Evolutionary conservation across 2,329 filamentous ascomycete genomes (phyloP).

Genomic region (Botryotinia calthae): DNA sequence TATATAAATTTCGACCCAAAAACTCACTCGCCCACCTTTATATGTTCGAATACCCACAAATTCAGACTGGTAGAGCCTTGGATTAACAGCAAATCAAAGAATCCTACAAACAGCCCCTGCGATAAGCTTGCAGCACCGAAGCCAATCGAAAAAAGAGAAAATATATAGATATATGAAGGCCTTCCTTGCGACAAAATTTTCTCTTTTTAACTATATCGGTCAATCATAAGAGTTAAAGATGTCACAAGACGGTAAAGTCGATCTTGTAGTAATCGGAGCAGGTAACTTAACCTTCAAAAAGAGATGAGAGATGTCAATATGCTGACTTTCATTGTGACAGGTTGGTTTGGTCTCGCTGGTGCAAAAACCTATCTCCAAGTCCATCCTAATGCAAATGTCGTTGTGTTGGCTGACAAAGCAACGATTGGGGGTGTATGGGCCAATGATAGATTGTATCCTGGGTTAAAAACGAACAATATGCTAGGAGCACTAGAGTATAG

Average conservation of each 20-base stretch:
- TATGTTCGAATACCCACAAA: neutral
- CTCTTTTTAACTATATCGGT: neutral
- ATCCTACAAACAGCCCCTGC: neutral
- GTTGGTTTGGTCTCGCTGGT: constrained; percentile 51
- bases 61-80: neutral
- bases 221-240: neutral
- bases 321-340: constrained; percentile 6
- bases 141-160: neutral
- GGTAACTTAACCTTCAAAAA: neutral
- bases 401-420: constrained; percentile 55
- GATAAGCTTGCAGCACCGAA: neutral
- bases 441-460: constrained; percentile 62
- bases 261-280: constrained; percentile 16
- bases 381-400: constrained; percentile 55
- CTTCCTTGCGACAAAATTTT: neutral
- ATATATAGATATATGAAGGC: neutral
- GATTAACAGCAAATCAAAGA: neutral
- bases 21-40: neutral
- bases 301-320: neutral
- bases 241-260: neutral
- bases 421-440: constrained; percentile 70
- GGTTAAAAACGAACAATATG: constrained; percentile 72
- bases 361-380: constrained; percentile 61
- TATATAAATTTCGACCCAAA: neutral
- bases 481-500: constrained; percentile 70